A percentile compares a stretch with the other conserved stretches of the same genome.
These are phyloP conservation scores for Salix koriyanagi DNA, from an alignment of 345 rosid genomes.

Conservation along the genomic window DNA sequence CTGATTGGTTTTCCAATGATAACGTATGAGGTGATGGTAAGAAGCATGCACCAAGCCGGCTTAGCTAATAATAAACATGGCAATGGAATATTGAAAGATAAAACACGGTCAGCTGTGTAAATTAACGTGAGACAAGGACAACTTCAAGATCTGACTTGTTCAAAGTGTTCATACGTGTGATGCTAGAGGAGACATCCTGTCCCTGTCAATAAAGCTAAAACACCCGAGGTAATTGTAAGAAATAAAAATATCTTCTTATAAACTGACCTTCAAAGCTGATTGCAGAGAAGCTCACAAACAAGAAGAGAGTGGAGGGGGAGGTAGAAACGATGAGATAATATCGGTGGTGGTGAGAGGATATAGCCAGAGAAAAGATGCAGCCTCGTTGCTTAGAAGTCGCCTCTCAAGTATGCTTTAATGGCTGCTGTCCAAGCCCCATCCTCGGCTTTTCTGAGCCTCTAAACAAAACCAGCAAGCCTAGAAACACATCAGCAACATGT, in stretches of 20 bases:
- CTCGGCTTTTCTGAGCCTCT: slow-evolving; percentile 33
- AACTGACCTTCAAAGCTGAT: background rate
- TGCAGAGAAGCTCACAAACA: background rate
- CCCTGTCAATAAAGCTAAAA: slow-evolving; percentile 5
- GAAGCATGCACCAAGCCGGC: background rate
- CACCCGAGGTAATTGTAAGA: background rate
- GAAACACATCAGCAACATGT: slow-evolving; percentile 50
- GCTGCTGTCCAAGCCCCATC: slow-evolving; percentile 58
- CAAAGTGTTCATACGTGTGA: slow-evolving; percentile 12
- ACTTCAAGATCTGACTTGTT: slow-evolving; percentile 23
- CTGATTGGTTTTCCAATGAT: no score
- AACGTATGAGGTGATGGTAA: no score
- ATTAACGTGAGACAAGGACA: slow-evolving; percentile 18
- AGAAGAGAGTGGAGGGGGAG: background rate
- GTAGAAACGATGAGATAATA: slow-evolving; percentile 6
- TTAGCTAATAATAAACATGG: no score
- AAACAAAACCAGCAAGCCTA: slow-evolving; percentile 25
- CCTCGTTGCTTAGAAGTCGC: slow-evolving; percentile 38
- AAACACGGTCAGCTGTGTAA: background rate
- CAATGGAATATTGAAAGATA: background rate
- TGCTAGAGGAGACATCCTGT: background rate
- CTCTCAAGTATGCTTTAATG: slow-evolving; percentile 44
- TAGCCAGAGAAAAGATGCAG: slow-evolving; percentile 30
- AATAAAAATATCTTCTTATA: background rate
- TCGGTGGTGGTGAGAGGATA: background rate